phyloP scores from a whole-genome alignment of 1,284 basidiomycete genomes.

The Cystobasidiaceae sp. region DNA sequence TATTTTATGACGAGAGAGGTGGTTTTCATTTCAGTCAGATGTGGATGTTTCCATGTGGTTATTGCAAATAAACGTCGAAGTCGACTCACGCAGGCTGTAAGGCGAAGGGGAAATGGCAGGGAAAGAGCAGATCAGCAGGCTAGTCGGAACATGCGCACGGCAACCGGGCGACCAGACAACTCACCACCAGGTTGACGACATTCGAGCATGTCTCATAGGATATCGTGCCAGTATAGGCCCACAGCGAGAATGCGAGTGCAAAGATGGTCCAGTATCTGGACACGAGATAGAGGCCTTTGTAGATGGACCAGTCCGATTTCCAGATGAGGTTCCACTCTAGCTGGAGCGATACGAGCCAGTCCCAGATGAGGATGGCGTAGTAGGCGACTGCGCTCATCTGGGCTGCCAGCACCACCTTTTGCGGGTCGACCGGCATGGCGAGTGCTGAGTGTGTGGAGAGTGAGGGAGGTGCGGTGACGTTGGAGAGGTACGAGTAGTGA shows the following conservation, averaged over 20 bases:
- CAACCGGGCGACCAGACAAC: not conserved
- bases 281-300: slow-evolving; percentile 13
- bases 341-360: slow-evolving; percentile 20
- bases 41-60: too few species aligned
- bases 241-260: slow-evolving; percentile 8
- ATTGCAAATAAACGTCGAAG: not conserved
- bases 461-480: not conserved
- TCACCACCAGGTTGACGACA: slow-evolving; percentile 6
- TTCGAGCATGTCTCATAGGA: not conserved
- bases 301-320: slow-evolving; percentile 17
- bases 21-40: too few species aligned
- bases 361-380: slow-evolving; percentile 22
- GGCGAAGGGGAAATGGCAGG: not conserved
- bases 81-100: slow-evolving; percentile 19
- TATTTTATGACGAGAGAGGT: too few species aligned
- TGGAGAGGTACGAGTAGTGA: not conserved
- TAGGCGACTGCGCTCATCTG: slow-evolving; percentile 19
- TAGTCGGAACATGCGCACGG: not conserved
- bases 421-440: not conserved
- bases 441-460: not conserved
- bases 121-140: not conserved
- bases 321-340: slow-evolving; percentile 17
- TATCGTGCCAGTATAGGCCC: slow-evolving; percentile 4
- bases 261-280: slow-evolving; percentile 12
- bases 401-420: not conserved